phyloP scores from a whole-genome alignment of 2,329 filamentous ascomycete species.

The Oidium heveae region DNA sequence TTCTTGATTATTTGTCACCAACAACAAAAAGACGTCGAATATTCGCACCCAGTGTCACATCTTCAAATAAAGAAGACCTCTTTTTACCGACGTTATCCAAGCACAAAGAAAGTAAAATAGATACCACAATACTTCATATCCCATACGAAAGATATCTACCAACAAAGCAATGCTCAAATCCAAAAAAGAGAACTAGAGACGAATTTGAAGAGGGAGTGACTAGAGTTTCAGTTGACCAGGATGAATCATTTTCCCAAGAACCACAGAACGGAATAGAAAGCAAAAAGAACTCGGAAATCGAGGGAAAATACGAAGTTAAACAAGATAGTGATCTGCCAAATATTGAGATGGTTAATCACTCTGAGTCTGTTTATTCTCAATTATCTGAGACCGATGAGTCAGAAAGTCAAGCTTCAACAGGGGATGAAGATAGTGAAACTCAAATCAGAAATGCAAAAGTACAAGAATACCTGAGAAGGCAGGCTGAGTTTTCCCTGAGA shows the following conservation, averaged over 20 bases:
- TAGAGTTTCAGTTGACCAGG: no score
- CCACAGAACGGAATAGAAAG: not conserved
- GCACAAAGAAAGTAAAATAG: not conserved
- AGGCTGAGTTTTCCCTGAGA: slow-evolving; percentile 8
- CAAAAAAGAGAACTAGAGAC: slow-evolving; percentile 9
- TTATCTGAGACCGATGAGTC: no score
- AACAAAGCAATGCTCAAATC: slow-evolving; percentile 5
- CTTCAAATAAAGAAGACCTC: slow-evolving; percentile 4
- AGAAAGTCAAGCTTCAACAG: not conserved
- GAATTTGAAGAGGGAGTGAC: slow-evolving; percentile 5
- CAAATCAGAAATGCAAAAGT: slow-evolving; percentile 7
- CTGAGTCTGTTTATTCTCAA: no score
- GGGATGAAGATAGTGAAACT: slow-evolving; percentile 2
- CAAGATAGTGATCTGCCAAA: not conserved
- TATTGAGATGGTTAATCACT: not conserved
- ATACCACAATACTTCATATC: slow-evolving; percentile 2
- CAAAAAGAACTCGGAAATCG: not conserved
- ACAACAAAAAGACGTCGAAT: slow-evolving; percentile 12
- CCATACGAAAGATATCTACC: slow-evolving; percentile 6
- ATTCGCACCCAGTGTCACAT: slow-evolving; percentile 6
- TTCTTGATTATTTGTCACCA: slow-evolving; percentile 11
- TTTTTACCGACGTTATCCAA: slow-evolving; percentile 5
- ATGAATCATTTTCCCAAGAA: not conserved
- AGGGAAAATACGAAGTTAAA: not conserved
- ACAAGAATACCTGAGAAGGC: slow-evolving; percentile 10